A percentile compares a stretch with the other conserved stretches of the same genome.
These are phyloP conservation scores for Hymenoscyphus linearis DNA, from an alignment of 2,329 filamentous ascomycete species.

Conservation along the genomic window DNA sequence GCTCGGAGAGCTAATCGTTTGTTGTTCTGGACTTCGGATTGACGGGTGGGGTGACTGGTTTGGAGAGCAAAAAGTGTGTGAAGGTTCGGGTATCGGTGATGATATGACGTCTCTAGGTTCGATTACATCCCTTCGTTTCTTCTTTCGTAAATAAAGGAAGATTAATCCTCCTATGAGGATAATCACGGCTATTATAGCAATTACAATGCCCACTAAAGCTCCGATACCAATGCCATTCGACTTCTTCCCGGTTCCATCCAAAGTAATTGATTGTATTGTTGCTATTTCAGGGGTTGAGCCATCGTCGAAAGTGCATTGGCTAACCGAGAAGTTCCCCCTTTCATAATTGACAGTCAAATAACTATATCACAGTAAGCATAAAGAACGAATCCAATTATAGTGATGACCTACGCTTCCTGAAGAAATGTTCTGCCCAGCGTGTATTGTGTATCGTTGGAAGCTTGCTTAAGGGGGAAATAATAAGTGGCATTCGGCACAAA, in stretches of 20 bases:
- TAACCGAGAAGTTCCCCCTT: slow-evolving; percentile 6
- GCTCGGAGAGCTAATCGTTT: neutral
- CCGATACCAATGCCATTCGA: neutral
- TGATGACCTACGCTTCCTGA: slow-evolving; percentile 32
- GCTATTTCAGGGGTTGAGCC: neutral
- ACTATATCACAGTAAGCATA: neutral
- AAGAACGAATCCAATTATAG: neutral
- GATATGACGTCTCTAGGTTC: neutral
- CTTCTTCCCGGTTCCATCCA: neutral
- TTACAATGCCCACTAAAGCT: neutral
- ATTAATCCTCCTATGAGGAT: neutral
- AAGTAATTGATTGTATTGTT: neutral
- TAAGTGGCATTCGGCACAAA: slow-evolving; percentile 19
- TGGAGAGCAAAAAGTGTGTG: neutral
- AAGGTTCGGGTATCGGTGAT: neutral
- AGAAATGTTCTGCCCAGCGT: slow-evolving; percentile 36
- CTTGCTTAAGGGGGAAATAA: slow-evolving; percentile 36
- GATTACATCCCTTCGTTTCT: neutral
- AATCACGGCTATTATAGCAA: neutral
- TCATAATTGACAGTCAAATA: slow-evolving; percentile 11
- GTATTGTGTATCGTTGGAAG: slow-evolving; percentile 33
- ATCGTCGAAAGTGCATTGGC: slow-evolving; percentile 4
- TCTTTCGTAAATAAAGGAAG: neutral
- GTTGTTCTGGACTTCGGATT: neutral
- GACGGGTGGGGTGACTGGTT: neutral